Base-by-base conservation (phyloP, 345 rosid species). In the Gossypium rotundifolium region DNA sequence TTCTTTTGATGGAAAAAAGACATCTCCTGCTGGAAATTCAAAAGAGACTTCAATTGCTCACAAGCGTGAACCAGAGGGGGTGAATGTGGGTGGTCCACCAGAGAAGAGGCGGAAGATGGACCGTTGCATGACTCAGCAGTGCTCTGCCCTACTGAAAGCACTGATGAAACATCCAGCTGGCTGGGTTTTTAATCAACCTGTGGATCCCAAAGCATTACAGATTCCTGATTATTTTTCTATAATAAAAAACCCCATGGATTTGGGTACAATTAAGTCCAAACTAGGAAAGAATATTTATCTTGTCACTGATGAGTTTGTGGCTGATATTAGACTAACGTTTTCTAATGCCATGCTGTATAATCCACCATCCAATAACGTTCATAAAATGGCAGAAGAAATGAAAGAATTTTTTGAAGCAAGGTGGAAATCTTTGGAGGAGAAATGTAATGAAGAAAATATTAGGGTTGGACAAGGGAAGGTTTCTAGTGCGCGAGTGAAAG, bases 211-310 rank as follows among this genome's bases (percentile, higher is more conserved):
- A 10, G 58, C 66, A n/a, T 23, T 92, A 72, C 69, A 75, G 7
- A 86, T 94, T 79, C 98, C 97, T n/a, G 98, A 94, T 81, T 94
- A 92, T 77, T 94, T 94, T 77, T 72, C 86, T 33, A 77, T 94
- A 17, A 83, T 94, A 67, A 63, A 83, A 3, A 70, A 81, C 20
- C 98, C 98, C 10, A 94, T 94, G 98, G 98, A 94, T 86, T 73
- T 94, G 53, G 97, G 97, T 57, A 92, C 98, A 11, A 68, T 94
- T 11, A 88, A 81, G 57, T 88, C 72, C 57, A 68, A 68, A 40
- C 75, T 72, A 78, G 79, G 66, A 58, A 89, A 80, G 68, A 87
- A 83, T 54, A 40, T 12, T 25, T 94, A 94, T 70, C 20, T 2
- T 63, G 83, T 59, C 40, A n/a, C 69, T 1, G 85, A 92, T 60